Evolutionary conservation across 192 early-diverging fungal species (phyloP).

Genomic region (Coemansia sp.): DNA sequence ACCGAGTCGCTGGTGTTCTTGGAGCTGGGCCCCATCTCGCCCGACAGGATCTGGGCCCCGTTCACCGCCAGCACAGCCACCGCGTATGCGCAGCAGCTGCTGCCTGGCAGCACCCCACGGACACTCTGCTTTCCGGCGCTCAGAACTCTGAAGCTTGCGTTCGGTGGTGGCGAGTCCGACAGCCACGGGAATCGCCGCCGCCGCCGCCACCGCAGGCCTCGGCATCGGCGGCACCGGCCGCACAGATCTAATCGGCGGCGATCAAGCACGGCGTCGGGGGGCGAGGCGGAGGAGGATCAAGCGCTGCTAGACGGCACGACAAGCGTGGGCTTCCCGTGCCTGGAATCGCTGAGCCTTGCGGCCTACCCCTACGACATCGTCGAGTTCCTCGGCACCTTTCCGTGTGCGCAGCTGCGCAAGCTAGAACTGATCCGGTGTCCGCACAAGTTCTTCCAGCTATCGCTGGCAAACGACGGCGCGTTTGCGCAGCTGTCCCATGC

Average conservation of each 20-base stretch:
- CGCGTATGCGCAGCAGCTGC: too few relatives aligned
- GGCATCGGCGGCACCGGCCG: background rate
- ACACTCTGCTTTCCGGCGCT: constrained; percentile 12
- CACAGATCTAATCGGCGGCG: background rate
- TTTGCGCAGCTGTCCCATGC: constrained; percentile 11
- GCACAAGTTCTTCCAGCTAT: constrained; percentile 8
- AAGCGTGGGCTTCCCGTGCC: constrained; percentile 25
- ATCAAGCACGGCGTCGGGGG: background rate
- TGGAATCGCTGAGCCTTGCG: constrained; percentile 19
- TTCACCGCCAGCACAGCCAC: constrained; percentile 9
- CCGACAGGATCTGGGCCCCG: constrained; percentile 31
- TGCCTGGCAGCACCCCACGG: background rate
- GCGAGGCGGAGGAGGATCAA: background rate
- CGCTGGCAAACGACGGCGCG: background rate
- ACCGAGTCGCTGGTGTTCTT: constrained; percentile 21
- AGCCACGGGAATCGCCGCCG: background rate
- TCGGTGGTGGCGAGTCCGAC: background rate
- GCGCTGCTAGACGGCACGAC: background rate
- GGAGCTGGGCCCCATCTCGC: constrained; percentile 37
- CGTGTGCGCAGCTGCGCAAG: constrained; percentile 24
- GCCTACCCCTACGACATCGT: constrained; percentile 31
- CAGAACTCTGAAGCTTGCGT: constrained; percentile 26
- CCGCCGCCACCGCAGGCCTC: background rate
- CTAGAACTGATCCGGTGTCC: constrained; percentile 26
- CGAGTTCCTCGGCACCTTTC: constrained; percentile 40